Percentiles rank a stretch among this genome's conserved stretches.
These are phyloP conservation scores for Tetrahymena thermophila DNA, from an alignment of 73 alveolate species.

Conservation along the genomic window DNA sequence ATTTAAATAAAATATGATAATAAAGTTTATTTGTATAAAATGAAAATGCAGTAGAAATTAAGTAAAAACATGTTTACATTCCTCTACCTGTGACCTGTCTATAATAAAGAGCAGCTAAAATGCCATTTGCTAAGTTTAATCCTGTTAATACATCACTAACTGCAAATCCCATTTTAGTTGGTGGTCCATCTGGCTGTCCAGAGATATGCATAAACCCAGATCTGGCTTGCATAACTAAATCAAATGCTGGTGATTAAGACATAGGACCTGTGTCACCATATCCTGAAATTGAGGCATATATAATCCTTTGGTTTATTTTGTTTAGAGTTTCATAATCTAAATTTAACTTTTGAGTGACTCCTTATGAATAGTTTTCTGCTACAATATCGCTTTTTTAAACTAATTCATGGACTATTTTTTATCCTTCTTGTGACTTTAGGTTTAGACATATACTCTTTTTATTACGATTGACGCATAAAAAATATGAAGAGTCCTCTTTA, in stretches of 20 bases:
- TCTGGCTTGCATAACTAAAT: constrained; percentile 66
- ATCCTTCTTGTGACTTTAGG: constrained; percentile 43
- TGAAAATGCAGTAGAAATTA: neutral
- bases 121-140: constrained; percentile 40
- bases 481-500: constrained; percentile 52
- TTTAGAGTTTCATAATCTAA: constrained; percentile 53
- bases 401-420: constrained; percentile 39
- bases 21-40: neutral
- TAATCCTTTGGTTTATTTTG: constrained; percentile 42
- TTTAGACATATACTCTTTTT: constrained; percentile 64
- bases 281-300: constrained; percentile 75
- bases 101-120: constrained; percentile 59
- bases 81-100: constrained; percentile 65
- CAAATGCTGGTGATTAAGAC: constrained; percentile 70
- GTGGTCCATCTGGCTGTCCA: constrained; percentile 64
- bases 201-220: constrained; percentile 70
- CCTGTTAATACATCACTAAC: constrained; percentile 72
- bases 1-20: too few relatives aligned
- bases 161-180: constrained; percentile 72
- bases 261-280: constrained; percentile 44
- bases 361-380: constrained; percentile 54
- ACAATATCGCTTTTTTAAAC: constrained; percentile 47
- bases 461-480: constrained; percentile 60
- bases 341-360: constrained; percentile 38
- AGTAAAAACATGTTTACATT: neutral